These are phyloP conservation scores for Entophlyctis luteolus DNA, from an alignment of 192 early-diverging fungal genomes.

Conservation along the genomic window DNA sequence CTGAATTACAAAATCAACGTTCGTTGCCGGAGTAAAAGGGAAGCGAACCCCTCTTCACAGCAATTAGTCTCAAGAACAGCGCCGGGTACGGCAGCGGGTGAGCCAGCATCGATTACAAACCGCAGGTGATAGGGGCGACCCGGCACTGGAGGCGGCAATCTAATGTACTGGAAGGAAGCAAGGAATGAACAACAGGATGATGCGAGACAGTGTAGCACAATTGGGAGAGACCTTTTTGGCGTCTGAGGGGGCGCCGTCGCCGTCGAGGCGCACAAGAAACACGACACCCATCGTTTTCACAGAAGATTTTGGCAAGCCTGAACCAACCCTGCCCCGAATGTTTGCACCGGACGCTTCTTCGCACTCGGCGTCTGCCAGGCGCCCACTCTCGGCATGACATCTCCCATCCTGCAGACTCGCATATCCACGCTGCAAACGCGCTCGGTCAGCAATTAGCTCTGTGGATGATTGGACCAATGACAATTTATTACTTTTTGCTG, in stretches of 20 bases:
- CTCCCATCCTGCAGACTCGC: no score
- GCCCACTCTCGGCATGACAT: no score
- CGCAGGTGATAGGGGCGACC: slow-evolving; percentile 64
- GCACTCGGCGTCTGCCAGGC: no score
- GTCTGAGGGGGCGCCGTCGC: slow-evolving; percentile 57
- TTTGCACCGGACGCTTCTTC: no score
- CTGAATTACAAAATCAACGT: slow-evolving; percentile 25
- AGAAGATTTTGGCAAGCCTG: neutral
- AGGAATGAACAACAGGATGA: neutral
- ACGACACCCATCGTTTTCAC: slow-evolving; percentile 31
- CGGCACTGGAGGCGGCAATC: slow-evolving; percentile 63
- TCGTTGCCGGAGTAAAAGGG: slow-evolving; percentile 1
- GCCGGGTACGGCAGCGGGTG: slow-evolving; percentile 62
- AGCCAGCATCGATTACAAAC: slow-evolving; percentile 76
- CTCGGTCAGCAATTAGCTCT: no score
- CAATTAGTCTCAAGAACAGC: slow-evolving; percentile 84
- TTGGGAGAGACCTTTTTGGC: slow-evolving; percentile 46
- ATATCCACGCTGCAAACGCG: no score
- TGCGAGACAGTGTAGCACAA: neutral
- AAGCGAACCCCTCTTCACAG: slow-evolving; percentile 58
- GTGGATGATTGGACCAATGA: no score
- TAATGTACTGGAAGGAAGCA: slow-evolving; percentile 60
- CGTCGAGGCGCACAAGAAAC: slow-evolving; percentile 50
- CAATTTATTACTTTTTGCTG: slow-evolving; percentile 4
- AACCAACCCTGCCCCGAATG: no score